Percentiles rank a stretch among this genome's conserved stretches.
These are phyloP conservation scores for Gossypium lobatum DNA, from an alignment of 441 rosid species.

Conservation along the genomic window DNA sequence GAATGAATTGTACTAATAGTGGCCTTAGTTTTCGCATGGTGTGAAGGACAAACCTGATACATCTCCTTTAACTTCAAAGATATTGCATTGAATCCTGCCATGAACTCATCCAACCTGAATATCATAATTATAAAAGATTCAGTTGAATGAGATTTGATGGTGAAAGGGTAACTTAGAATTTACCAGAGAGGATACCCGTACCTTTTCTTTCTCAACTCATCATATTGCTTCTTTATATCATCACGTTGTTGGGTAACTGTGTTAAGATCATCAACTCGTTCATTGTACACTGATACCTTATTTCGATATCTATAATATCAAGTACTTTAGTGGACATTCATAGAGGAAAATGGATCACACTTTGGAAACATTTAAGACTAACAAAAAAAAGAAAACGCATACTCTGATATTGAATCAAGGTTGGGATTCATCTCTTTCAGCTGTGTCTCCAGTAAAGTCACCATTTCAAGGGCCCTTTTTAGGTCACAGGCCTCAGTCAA, in stretches of 20 bases:
- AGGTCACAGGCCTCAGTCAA: constrained; percentile 55
- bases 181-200: constrained; percentile 11
- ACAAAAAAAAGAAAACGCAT: constrained; percentile 22
- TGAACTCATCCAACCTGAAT: constrained; percentile 89
- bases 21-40: neutral
- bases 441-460: constrained; percentile 74
- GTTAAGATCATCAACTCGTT: constrained; percentile 79
- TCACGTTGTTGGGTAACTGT: constrained; percentile 75
- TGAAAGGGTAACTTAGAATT: neutral
- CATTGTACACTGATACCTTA: constrained; percentile 69
- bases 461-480: constrained; percentile 72
- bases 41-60: constrained; percentile 74
- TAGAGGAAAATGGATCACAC: neutral
- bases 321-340: constrained; percentile 17
- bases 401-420: constrained; percentile 95
- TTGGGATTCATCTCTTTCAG: constrained; percentile 92
- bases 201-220: constrained; percentile 91
- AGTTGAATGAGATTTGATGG: constrained; percentile 16
- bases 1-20: neutral
- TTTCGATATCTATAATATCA: constrained; percentile 52
- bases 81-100: constrained; percentile 93
- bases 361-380: neutral
- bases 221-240: constrained; percentile 75
- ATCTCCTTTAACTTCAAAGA: constrained; percentile 93
- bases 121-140: constrained; percentile 18